Percentiles rank a stretch among this genome's conserved stretches.
Conservation (phyloP, 805 yeast genomes). For the Cyberlindnera mycetangii region DNA sequence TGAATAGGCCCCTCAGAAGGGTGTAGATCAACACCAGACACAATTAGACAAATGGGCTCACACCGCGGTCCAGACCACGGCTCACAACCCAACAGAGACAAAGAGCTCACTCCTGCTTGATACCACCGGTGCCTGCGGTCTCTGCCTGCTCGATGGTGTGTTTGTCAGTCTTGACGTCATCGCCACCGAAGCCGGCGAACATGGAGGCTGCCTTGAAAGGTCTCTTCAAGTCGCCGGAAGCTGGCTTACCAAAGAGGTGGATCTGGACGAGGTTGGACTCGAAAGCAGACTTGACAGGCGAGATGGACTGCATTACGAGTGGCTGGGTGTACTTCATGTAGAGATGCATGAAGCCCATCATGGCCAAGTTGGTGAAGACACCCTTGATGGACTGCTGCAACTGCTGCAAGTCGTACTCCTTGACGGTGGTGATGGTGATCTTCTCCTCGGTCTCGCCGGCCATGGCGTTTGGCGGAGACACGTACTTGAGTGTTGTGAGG, state of each 20-base stretch:
- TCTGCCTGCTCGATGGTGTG: constrained; percentile 83
- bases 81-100: neutral
- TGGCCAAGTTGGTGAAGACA: constrained; percentile 83
- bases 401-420: constrained; percentile 91
- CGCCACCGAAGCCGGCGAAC: constrained; percentile 54
- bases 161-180: constrained; percentile 76
- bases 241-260: constrained; percentile 79
- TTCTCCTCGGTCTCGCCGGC: constrained; percentile 69
- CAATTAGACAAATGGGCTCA: no score
- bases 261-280: constrained; percentile 90
- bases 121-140: constrained; percentile 81
- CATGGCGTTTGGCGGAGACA: constrained; percentile 79
- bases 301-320: constrained; percentile 87
- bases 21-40: no score
- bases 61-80: no score
- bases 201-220: constrained; percentile 90
- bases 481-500: constrained; percentile 86
- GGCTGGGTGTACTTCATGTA: constrained; percentile 98
- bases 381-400: constrained; percentile 77
- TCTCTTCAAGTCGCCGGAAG: constrained; percentile 89
- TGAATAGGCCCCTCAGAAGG: no score
- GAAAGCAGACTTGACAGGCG: constrained; percentile 85
- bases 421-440: constrained; percentile 86
- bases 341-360: constrained; percentile 98
- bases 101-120: constrained; percentile 41